A percentile compares a stretch with the other conserved stretches of the same genome.
Conservation (phyloP, 1,139 yeast species). For the Neolecta irregularis region DNA sequence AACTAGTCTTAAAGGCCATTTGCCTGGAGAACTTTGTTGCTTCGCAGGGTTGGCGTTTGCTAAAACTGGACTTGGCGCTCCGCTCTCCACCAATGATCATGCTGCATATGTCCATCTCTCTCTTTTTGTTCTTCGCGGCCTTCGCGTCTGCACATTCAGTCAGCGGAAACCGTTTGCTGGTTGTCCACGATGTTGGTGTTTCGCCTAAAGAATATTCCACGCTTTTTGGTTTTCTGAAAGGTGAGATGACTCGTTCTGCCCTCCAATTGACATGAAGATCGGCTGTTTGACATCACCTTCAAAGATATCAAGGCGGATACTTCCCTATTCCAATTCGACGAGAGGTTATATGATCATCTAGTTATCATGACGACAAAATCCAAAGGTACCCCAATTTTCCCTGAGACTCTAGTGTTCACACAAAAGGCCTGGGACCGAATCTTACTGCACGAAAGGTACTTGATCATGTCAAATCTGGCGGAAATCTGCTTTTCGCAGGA, state of each 20-base stretch:
- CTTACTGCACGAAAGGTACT: constrained; percentile 31
- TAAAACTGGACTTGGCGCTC: no score
- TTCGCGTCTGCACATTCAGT: no score
- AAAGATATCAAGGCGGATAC: constrained; percentile 21
- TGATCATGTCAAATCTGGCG: constrained; percentile 49
- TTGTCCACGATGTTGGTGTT: constrained; percentile 26
- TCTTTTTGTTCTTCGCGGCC: no score
- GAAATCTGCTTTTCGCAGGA: constrained; percentile 55
- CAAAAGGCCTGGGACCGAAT: constrained; percentile 27
- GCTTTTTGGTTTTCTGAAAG: constrained; percentile 22
- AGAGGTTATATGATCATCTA: constrained; percentile 37
- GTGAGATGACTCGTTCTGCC: constrained; percentile 8
- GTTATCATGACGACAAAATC: constrained; percentile 33
- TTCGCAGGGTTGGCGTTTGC: no score
- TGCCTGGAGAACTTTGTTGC: no score
- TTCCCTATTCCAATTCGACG: constrained; percentile 30
- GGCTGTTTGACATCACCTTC: constrained; percentile 23
- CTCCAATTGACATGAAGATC: constrained; percentile 14
- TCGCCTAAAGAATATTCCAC: constrained; percentile 21
- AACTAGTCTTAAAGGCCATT: no score
- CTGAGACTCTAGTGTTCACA: constrained; percentile 6
- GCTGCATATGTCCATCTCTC: no score
- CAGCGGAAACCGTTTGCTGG: constrained; percentile 21
- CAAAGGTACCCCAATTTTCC: constrained; percentile 17
- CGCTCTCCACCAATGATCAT: no score